Evolutionary conservation across 345 rosid species (phyloP), one percentile per base, ranked within the genome.

Genomic region (Lumnitzera littorea): DNA sequence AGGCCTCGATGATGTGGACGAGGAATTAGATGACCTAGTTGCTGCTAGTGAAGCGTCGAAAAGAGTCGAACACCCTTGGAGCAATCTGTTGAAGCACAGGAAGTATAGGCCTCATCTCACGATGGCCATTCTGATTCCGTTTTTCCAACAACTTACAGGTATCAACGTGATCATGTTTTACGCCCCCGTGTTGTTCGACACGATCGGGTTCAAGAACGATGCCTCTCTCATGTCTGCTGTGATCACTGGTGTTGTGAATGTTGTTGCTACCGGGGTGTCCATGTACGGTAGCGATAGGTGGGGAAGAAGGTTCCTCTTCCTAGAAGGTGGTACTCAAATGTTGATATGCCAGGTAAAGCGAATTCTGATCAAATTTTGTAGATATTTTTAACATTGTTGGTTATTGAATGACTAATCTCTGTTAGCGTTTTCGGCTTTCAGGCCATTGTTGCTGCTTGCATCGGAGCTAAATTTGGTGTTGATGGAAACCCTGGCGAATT

Each of bases 131-230:
- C 2, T 84, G 46, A 87, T 91, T 20, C 98, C 98, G 0, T 80
- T 86, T 61, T 91, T 91, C 62, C 98, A 91, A 57, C 98, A 91
- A 57, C 62, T 91, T 6, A 89, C 98, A 0, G 96, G 98, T 5
- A 88, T 88, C 61, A 86, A 88, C 51, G 95, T 83, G 16, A 89
- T 91, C 51, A 86, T 89, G 96, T 89, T 91, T 48, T 91, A 91
- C 24, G 92, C 98, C 0, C 98, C 98, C 5, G 98, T 91, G 15
- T 63, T 89, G 75, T 91, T 91, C 63, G 68, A 68, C 46, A 89
- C 92, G 2, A 89, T 91, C 24, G 98, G 98, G 6, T 87, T 91
- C 14, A 77, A 74, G 6, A 68, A 10, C 23, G 82, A 89, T 24
- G 89, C 91, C 11, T 56, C 98, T 0, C 80, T 91, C 49, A 91